Conservation (phyloP, 305 asterid genomes). For the Solanum hybrid region DNA sequence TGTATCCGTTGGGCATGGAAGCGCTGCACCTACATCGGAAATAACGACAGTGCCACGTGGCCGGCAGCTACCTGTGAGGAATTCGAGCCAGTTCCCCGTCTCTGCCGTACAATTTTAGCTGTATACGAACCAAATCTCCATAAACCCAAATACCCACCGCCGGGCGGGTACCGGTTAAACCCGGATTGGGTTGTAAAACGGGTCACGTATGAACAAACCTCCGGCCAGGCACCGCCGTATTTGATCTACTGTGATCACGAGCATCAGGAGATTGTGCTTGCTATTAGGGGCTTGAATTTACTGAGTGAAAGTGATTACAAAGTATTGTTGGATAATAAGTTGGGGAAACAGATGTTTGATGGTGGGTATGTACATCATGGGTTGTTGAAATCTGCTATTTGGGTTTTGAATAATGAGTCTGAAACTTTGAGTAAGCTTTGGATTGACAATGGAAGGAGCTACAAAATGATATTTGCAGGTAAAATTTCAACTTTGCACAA, state of each 20-base stretch:
- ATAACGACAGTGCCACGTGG: slow-evolving; percentile 14
- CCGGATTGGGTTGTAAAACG: slow-evolving; percentile 64
- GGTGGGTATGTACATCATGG: slow-evolving; percentile 94
- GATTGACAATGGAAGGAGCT: slow-evolving; percentile 61
- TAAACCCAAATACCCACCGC: slow-evolving; percentile 44
- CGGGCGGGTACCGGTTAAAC: slow-evolving; percentile 50
- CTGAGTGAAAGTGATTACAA: slow-evolving; percentile 58
- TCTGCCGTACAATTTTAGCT: slow-evolving; percentile 75
- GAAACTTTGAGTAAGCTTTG: slow-evolving; percentile 52
- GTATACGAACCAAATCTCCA: slow-evolving; percentile 70
- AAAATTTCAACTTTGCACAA: background rate
- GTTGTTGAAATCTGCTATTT: slow-evolving; percentile 67
- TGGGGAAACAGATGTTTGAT: slow-evolving; percentile 85
- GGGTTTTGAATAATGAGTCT: slow-evolving; percentile 65
- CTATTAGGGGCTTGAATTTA: slow-evolving; percentile 69
- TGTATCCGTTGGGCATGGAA: slow-evolving; percentile 23
- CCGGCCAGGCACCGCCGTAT: slow-evolving; percentile 77
- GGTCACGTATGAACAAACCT: slow-evolving; percentile 60
- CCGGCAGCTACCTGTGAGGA: slow-evolving; percentile 20
- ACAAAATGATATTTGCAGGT: slow-evolving; percentile 61
- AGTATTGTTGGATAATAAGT: slow-evolving; percentile 53
- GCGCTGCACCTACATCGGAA: slow-evolving; percentile 13
- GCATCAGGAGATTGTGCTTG: slow-evolving; percentile 55
- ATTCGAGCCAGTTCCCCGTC: slow-evolving; percentile 64
- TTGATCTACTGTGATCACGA: slow-evolving; percentile 63